Base-by-base conservation (phyloP, 23 red algal species). In the Gracilaria domingensis region DNA sequence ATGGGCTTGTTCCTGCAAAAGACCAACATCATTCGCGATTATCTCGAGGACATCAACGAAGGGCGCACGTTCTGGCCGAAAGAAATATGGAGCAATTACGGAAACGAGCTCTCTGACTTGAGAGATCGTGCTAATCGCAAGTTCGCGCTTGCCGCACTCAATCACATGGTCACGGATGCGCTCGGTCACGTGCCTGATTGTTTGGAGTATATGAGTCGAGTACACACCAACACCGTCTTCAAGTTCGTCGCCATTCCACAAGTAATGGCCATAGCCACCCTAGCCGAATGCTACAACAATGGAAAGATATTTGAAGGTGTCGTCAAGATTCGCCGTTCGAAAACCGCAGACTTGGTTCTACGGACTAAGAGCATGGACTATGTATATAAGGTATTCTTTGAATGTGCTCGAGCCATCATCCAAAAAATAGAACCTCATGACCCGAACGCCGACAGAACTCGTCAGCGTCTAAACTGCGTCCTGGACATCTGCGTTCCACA, bases 1-100 rank as follows among this genome's bases (percentile, higher is more conserved):
- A 99, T 99, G 97, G 97, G 97, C 55, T 78, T 96, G 38, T 99
- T 99, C 80, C 79, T 99, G 64, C 97, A 99, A 81, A 99, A 99
- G 77, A 96, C 94, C 35, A 99, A 99, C 62, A 99, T 99, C 75
- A 95, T 99, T 33, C 93, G 97, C 12, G 97, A 99, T 60, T 99
- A 94, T 51, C 80, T 95, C 34, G 97, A 99, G 65, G 97, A 99
- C 92, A 67, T 91, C 23, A 51, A 66, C 24, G 97, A 99, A 54
- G 97, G 87, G 16, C 91, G 97, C 39, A 99, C 97, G 28, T 99
- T 99, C 74, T 99, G 97, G 97, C 97, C 97, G 12, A 74, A 69
- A 42, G 97, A 99, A 48, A 89, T 99, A 33, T 99, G 97, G 97
- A 75, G 87, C 60, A 57, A 80, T 35, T 94, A 96, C 80, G 97